Conservation (phyloP, 225 moss, liverwort and hornwort genomes). For the Polytrichum commune region DNA sequence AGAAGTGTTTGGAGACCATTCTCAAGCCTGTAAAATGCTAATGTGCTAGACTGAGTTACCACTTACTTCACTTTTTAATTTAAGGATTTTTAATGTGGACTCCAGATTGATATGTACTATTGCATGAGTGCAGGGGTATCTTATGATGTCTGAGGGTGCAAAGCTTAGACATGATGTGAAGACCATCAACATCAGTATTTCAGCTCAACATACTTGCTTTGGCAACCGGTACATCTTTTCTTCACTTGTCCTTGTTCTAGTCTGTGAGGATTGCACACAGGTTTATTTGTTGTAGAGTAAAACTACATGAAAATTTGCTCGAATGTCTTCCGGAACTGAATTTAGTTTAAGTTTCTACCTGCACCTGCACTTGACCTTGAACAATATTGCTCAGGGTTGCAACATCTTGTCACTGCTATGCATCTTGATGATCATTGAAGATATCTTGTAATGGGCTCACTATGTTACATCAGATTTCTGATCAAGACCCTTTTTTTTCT, state of each 20-base stretch:
- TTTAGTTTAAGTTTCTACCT: too few relatives aligned
- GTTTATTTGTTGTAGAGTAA: too few relatives aligned
- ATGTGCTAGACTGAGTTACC: neutral
- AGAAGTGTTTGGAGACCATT: constrained; percentile 3
- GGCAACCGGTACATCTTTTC: constrained; percentile 51
- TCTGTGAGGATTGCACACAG: too few relatives aligned
- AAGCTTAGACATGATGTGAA: constrained; percentile 48
- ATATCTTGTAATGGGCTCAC: too few relatives aligned
- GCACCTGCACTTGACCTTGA: too few relatives aligned
- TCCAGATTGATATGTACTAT: neutral
- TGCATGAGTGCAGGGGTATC: constrained; percentile 41
- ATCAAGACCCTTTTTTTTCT: too few relatives aligned
- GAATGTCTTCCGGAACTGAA: too few relatives aligned
- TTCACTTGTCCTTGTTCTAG: constrained; percentile 4
- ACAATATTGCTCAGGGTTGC: too few relatives aligned
- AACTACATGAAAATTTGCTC: too few relatives aligned
- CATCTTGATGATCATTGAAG: too few relatives aligned
- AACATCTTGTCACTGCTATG: too few relatives aligned
- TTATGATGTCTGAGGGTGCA: constrained; percentile 64
- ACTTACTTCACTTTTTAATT: neutral
- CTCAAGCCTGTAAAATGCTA: neutral
- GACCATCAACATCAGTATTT: constrained; percentile 65
- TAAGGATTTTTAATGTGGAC: neutral
- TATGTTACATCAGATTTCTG: too few relatives aligned
- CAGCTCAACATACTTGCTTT: constrained; percentile 64